Base-by-base conservation (phyloP, 1,284 basidiomycete genomes). In the Veloporphyrellus conicus region DNA sequence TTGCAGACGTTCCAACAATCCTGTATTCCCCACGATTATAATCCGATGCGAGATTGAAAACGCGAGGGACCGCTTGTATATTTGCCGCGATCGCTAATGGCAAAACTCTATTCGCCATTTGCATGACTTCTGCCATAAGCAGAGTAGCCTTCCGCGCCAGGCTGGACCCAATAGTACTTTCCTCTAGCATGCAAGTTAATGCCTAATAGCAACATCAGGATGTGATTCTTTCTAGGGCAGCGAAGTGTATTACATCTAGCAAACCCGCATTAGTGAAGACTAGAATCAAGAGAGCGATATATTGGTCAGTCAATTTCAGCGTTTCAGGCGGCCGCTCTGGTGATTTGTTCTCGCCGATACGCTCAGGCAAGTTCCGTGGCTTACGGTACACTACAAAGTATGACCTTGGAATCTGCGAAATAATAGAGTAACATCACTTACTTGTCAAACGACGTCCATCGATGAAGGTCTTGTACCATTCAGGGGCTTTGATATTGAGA, bases 221-320 rank as follows among this genome's bases (percentile, higher is more conserved):
- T 14, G 50, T 31, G 14, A 43, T 15, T 49, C 34, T 25, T 38
- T 36, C 23, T 23, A 27, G 41, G n/a, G 4, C 28, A 44, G 9
- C 22, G n/a, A 34, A 48, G 29, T 37, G 12, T 23, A 79, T 55
- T 54, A 93, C 92, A 64, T 94, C 91, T 33, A 93, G 71, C 1
- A 99, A 70, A 9, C 94, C 95, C 2, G 90, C 86, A 56, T 94
- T 87, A 14, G 87, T 82, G 50, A 98, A 84, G 5, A 97, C 80
- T 12, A 91, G 75, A 8, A 98, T 76, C 3, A 99, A 72, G n/a
- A 99, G 74, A 0, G 89, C 87, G 37, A 95, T 81, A 63, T 93
- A 99, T 61, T 99, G 95, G 61, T 98, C 93, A 3, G 93, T 87
- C 6, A 98, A 69, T 57, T 89, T 94, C 33, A 93, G 70, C 9